Percentiles rank a stretch among this genome's conserved stretches.
Conservation (phyloP, 2,329 filamentous ascomycete genomes). For the Aspergillus sclerotialis region DNA sequence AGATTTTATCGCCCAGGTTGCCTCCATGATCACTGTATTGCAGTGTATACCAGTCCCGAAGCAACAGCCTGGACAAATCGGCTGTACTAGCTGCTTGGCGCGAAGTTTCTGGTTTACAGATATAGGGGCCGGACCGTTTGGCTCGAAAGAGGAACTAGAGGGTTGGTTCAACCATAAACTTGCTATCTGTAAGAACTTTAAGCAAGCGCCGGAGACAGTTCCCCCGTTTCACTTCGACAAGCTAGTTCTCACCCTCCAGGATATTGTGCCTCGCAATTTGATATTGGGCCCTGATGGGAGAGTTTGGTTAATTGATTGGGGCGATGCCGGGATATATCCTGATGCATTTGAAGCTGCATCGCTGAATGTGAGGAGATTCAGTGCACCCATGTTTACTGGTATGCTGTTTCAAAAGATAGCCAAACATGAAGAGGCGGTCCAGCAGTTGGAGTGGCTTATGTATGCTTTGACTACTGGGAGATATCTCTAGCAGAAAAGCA, state of each 20-base stretch:
- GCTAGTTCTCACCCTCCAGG: slow-evolving; percentile 9
- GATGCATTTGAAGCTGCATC: slow-evolving; percentile 11
- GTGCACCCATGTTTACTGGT: slow-evolving; percentile 9
- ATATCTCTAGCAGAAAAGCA: slow-evolving; percentile 1
- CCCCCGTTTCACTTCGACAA: slow-evolving; percentile 10
- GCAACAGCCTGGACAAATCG: slow-evolving; percentile 8
- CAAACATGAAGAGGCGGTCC: slow-evolving; percentile 6
- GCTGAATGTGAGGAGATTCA: slow-evolving; percentile 9
- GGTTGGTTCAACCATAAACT: slow-evolving; percentile 12
- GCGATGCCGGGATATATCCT: slow-evolving; percentile 11
- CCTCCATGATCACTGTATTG: slow-evolving; percentile 9
- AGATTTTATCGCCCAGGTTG: slow-evolving; percentile 10
- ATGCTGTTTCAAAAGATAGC: slow-evolving; percentile 10
- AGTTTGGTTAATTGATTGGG: slow-evolving; percentile 14
- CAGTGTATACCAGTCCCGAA: slow-evolving; percentile 8
- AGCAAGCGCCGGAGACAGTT: slow-evolving; percentile 9
- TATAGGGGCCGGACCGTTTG: no score
- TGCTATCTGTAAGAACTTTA: slow-evolving; percentile 9
- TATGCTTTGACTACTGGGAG: slow-evolving; percentile 7
- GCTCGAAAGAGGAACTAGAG: no score
- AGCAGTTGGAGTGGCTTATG: slow-evolving; percentile 6
- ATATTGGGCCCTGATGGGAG: slow-evolving; percentile 7
- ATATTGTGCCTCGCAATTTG: slow-evolving; percentile 10
- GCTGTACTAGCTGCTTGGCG: slow-evolving; percentile 7
- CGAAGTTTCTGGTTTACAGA: slow-evolving; percentile 7